Evolutionary conservation across 2,329 filamentous ascomycete genomes (phyloP).

Genomic region (Beauveria asiatica): DNA sequence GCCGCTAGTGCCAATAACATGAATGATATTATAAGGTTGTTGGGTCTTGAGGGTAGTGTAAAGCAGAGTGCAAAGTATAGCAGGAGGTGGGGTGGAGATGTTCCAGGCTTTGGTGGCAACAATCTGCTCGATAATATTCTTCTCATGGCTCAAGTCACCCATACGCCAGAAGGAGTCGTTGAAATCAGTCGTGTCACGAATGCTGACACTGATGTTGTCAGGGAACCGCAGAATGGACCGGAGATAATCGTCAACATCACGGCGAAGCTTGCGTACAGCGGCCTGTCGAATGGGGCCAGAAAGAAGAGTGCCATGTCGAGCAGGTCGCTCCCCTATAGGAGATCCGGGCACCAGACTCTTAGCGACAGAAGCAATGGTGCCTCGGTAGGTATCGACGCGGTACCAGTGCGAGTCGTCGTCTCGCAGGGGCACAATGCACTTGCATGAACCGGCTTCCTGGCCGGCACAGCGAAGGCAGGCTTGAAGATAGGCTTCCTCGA

Average conservation of each 20-base stretch:
- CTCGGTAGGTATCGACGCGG: conserved; percentile 4
- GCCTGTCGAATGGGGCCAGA: not conserved
- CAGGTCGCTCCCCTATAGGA: not conserved
- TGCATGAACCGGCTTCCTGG: not conserved
- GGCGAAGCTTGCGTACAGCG: conserved; percentile 1
- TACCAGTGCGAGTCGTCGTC: conserved; percentile 8
- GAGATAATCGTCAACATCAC: conserved; percentile 4
- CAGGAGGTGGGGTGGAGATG: conserved; percentile 25
- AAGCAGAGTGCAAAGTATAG: conserved; percentile 41
- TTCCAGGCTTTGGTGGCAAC: not conserved
- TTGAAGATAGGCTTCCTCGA: not conserved
- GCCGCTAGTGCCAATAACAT: conserved; percentile 42
- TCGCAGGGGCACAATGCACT: not conserved
- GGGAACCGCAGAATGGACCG: conserved; percentile 2
- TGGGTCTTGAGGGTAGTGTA: conserved; percentile 43
- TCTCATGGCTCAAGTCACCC: conserved; percentile 2
- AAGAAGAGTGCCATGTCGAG: not conserved
- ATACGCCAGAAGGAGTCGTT: conserved; percentile 10
- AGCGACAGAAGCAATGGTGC: conserved; percentile 7
- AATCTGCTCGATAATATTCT: conserved; percentile 4
- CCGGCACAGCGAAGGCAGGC: conserved; percentile 1
- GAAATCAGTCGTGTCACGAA: conserved; percentile 9
- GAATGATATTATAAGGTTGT: conserved; percentile 43
- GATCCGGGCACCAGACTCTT: conserved; percentile 6
- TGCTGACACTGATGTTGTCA: not conserved